phyloP scores from a whole-genome alignment of 225 moss, liverwort and hornwort genomes.

The Sphagnum contortum region DNA sequence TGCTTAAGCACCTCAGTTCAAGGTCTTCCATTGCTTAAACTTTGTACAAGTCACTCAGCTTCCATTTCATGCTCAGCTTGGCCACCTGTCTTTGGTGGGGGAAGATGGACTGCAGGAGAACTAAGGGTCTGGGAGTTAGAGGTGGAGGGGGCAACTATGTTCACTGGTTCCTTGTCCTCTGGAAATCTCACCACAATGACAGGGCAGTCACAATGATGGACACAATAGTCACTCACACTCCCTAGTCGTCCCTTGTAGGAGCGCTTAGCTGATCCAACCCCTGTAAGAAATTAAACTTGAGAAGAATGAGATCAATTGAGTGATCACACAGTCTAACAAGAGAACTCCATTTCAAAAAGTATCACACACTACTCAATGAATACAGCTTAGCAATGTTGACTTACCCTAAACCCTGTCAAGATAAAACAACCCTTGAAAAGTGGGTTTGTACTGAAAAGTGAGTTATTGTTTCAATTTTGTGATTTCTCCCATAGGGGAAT shows the following conservation, averaged over 20 bases:
- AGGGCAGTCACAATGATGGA: slow-evolving; percentile 59
- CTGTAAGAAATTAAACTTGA: slow-evolving; percentile 9
- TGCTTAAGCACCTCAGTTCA: slow-evolving; percentile 8
- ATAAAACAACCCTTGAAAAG: too few relatives aligned
- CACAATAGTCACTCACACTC: slow-evolving; percentile 59
- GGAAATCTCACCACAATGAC: slow-evolving; percentile 52
- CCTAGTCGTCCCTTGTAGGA: slow-evolving; percentile 50
- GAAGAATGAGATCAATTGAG: neutral
- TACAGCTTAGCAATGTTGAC: too few relatives aligned
- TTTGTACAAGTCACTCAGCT: too few relatives aligned
- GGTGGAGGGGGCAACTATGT: slow-evolving; percentile 31
- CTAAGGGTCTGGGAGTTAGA: slow-evolving; percentile 42
- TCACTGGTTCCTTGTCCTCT: slow-evolving; percentile 43
- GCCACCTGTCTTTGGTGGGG: slow-evolving; percentile 21
- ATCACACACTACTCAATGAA: too few relatives aligned
- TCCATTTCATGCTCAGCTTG: slow-evolving; percentile 16
- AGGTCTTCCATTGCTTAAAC: neutral
- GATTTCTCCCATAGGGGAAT: too few relatives aligned
- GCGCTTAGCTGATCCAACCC: slow-evolving; percentile 49
- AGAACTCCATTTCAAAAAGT: too few relatives aligned
- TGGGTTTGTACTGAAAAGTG: too few relatives aligned
- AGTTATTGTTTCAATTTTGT: too few relatives aligned
- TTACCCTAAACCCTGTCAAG: too few relatives aligned
- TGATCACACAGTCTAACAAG: too few relatives aligned
- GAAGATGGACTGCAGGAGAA: slow-evolving; percentile 22